These are phyloP conservation scores for Arxiozyma slooffiae DNA, from an alignment of 1,139 yeast genomes.

Conservation along the genomic window DNA sequence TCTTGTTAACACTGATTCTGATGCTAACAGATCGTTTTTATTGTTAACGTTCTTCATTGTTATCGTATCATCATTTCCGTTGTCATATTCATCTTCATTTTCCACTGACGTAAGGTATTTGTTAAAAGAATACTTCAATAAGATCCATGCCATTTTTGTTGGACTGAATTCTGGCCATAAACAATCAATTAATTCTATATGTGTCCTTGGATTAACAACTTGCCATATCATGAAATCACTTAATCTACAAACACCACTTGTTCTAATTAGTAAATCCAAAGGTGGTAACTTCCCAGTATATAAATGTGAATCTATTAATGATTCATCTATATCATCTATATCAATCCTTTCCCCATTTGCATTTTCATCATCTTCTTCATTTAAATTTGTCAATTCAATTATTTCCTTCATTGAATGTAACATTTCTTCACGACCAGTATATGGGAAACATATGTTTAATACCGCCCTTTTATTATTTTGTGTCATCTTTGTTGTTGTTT, in stretches of 20 bases:
- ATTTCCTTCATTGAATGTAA: constrained; percentile 52
- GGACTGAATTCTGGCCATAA: constrained; percentile 88
- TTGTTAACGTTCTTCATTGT: neutral
- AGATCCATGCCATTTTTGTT: constrained; percentile 44
- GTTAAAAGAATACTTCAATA: constrained; percentile 47
- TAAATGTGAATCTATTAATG: constrained; percentile 42
- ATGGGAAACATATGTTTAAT: constrained; percentile 88
- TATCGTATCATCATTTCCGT: too few species aligned
- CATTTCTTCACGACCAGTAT: constrained; percentile 88
- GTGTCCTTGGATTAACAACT: constrained; percentile 48
- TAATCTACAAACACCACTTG: constrained; percentile 76
- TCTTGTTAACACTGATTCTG: neutral
- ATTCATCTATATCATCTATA: constrained; percentile 37
- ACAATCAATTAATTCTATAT: constrained; percentile 61
- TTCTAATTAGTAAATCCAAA: constrained; percentile 70
- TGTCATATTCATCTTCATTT: constrained; percentile 8
- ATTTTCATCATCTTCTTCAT: too few species aligned
- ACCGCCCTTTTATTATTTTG: constrained; percentile 58
- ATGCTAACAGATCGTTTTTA: neutral
- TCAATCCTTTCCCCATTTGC: constrained; percentile 17
- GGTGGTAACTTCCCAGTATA: constrained; percentile 61
- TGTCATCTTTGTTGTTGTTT: constrained; percentile 58
- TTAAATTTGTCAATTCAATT: constrained; percentile 29
- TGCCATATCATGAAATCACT: constrained; percentile 94
- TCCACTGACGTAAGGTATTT: constrained; percentile 24